A percentile compares a stretch with the other conserved stretches of the same genome.
These are phyloP conservation scores for Heracleum sosnowskyi DNA, from an alignment of 129 eudicot genomes.

Conservation along the genomic window DNA sequence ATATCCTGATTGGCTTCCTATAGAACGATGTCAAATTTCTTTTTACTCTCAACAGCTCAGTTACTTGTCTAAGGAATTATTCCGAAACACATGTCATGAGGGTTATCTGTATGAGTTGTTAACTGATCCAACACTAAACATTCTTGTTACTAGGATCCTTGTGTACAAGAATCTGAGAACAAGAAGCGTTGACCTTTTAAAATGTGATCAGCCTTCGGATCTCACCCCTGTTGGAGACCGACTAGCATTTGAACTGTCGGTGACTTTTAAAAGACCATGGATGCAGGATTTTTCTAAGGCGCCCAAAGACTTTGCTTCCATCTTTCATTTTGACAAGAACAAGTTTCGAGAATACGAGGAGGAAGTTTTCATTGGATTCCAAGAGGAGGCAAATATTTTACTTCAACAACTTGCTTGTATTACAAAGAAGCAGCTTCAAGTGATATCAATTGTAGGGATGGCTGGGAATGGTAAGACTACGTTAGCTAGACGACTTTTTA, in stretches of 20 bases:
- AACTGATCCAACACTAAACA: no score
- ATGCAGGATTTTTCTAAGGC: background rate
- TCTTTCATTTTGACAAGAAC: background rate
- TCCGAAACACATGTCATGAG: no score
- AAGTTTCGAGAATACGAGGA: background rate
- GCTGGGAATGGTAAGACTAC: slow-evolving; percentile 44
- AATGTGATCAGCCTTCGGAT: no score
- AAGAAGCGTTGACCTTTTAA: background rate
- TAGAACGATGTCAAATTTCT: no score
- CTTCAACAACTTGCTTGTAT: slow-evolving; percentile 16
- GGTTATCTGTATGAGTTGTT: no score
- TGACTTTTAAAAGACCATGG: background rate
- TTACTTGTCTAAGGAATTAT: no score
- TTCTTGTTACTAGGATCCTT: background rate
- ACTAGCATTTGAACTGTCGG: background rate
- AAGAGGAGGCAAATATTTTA: slow-evolving; percentile 11
- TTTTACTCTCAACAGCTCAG: no score
- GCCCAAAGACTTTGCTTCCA: background rate
- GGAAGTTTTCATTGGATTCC: slow-evolving; percentile 20
- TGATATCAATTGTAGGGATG: slow-evolving; percentile 38
- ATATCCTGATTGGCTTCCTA: no score
- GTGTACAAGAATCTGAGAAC: background rate
- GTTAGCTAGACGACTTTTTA: slow-evolving; percentile 18
- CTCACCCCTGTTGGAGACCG: background rate
- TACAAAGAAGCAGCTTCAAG: slow-evolving; percentile 11